Conservation (phyloP, 106 monocot species). For the Posidonia australis region DNA sequence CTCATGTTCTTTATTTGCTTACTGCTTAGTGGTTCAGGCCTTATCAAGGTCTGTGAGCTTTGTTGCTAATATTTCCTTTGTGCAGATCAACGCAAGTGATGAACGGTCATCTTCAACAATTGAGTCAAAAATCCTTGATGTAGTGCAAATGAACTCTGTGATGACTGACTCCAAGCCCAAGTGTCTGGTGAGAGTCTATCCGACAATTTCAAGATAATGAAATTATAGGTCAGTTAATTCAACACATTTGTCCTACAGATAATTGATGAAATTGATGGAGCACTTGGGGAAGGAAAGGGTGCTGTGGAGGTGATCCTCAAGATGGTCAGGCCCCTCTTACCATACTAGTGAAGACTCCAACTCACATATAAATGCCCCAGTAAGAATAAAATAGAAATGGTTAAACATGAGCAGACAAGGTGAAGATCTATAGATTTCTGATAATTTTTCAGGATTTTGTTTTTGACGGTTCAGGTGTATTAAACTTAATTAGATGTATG, state of each 20-base stretch:
- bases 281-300: constrained; percentile 96
- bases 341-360: neutral
- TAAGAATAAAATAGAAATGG: neutral
- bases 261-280: constrained; percentile 98
- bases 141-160: constrained; percentile 91
- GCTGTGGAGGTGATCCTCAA: constrained; percentile 88
- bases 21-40: too few species aligned
- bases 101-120: constrained; percentile 76
- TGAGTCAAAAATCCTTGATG: constrained; percentile 93
- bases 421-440: too few species aligned
- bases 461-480: too few species aligned
- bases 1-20: too few species aligned
- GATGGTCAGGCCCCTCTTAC: constrained; percentile 39
- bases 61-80: neutral
- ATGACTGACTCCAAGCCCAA: constrained; percentile 80
- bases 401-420: too few species aligned
- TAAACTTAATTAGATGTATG: too few species aligned
- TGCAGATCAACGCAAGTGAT: constrained; percentile 99
- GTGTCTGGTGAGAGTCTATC: constrained; percentile 52
- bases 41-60: neutral
- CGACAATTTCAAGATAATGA: neutral
- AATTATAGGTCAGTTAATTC: neutral
- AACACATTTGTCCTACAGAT: constrained; percentile 28
- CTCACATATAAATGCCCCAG: neutral
- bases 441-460: too few species aligned